Evolutionary conservation across 306 rosid genomes (phyloP), one percentile per base, ranked within the genome.

Genomic region (Glycyrrhiza uralensis): DNA sequence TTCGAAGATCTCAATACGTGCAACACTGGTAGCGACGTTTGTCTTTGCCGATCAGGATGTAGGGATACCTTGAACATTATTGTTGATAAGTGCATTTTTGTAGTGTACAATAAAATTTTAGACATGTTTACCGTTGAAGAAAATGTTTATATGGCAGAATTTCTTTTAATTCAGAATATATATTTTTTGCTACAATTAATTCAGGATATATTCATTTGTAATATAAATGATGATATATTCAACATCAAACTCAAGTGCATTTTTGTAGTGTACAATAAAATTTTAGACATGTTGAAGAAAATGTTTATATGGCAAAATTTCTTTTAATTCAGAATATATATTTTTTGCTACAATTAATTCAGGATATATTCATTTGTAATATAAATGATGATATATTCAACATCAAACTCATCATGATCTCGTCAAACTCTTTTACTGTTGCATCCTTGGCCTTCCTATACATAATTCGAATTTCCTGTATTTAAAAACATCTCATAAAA

Each of bases 71-170:
- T 30, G 58, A 39, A 76, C 35, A 52, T 29, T 39, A 47, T 30
- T 55, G 49, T 19, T 54, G 35, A 10, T 19, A 42, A 32, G 41
- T 56, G 51, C 69, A 66, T 66, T 76, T 76, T 55, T 44, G 59
- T 33, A 44, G 24, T 45, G 22, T 19, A 20, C 39, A 38, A 15
- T 17, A 62, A 9, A 42, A 12, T 65, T 29, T 11, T 28, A 17
- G 9, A 6, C 17, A 22, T 18, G 50, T 65, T 30, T 54, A 39
- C 12, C 23, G 20, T 74, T 47, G 12, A 52, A 4, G 17, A 14
- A 7, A 28, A 1, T 65, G 29, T 28, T 22, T 28, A 35, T 26
- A 47, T 35, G 32, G 10, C 47, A 47, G 33, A 42, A 11, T 35
- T 22, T 57, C 4, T 35, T 60, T 68, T 30, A 14, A 33, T 66